phyloP scores from a whole-genome alignment of 2,329 filamentous ascomycete genomes.

The Talaromyces albobiverticillius region DNA sequence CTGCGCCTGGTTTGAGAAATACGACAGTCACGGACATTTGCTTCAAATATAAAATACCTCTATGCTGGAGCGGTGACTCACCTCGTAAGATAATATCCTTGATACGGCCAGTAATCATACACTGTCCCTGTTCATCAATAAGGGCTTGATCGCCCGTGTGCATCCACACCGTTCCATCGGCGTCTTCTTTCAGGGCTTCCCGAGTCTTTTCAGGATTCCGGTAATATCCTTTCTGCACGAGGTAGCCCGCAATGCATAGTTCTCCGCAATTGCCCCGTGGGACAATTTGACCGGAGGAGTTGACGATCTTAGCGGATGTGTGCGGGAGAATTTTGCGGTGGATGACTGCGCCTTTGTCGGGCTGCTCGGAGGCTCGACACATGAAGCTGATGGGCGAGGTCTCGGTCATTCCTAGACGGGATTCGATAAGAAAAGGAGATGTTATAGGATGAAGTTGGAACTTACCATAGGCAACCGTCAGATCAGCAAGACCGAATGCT shows the following conservation, averaged over 20 bases:
- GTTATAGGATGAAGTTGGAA: not conserved
- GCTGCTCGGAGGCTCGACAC: not conserved
- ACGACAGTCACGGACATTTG: not conserved
- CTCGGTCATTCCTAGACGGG: not conserved
- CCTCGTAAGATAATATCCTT: constrained; percentile 75
- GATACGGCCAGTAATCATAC: constrained; percentile 67
- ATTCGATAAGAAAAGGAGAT: not conserved
- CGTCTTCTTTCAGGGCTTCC: not conserved
- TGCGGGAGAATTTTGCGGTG: not conserved
- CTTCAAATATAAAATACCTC: no score
- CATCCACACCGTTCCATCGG: not conserved
- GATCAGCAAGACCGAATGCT: not conserved
- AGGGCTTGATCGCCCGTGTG: constrained; percentile 43
- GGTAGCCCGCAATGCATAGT: not conserved
- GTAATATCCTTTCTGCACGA: not conserved
- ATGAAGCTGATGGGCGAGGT: not conserved
- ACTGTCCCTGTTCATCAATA: constrained; percentile 59
- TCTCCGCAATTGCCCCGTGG: not conserved
- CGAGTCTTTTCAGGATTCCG: not conserved
- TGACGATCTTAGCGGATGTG: not conserved
- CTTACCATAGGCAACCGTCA: not conserved
- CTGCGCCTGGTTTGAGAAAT: constrained; percentile 55
- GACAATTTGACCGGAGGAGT: not conserved
- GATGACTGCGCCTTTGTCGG: not conserved
- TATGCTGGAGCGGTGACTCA: no score